A percentile compares a stretch with the other conserved stretches of the same genome.
Evolutionary conservation across 2,329 filamentous ascomycete genomes (phyloP).

Genomic region (Periconia macrospinosa): DNA sequence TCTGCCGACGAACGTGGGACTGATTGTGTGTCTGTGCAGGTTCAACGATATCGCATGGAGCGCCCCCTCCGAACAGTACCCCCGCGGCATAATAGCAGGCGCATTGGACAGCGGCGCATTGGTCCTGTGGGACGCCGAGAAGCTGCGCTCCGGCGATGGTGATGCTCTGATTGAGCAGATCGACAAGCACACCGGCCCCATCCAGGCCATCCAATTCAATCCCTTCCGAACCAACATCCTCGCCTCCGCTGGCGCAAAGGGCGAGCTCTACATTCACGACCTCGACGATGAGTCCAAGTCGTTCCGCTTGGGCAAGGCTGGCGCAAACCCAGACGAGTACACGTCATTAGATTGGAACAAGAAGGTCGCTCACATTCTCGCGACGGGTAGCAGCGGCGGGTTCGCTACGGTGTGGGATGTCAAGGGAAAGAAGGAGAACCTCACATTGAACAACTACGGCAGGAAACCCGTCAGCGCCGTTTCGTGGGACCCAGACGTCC

Average conservation of each 20-base stretch:
- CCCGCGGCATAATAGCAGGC: conserved; percentile 88
- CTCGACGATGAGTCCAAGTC: conserved; percentile 86
- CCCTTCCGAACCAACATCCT: conserved; percentile 87
- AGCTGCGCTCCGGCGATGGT: conserved; percentile 57
- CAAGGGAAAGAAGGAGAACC: conserved; percentile 94
- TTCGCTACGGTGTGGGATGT: conserved; percentile 99
- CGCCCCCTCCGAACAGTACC: conserved; percentile 74
- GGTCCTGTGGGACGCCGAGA: conserved; percentile 89
- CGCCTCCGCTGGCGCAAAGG: conserved; percentile 89
- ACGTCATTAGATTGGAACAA: conserved; percentile 98
- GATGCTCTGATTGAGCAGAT: conserved; percentile 86
- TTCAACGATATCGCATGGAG: conserved; percentile 99
- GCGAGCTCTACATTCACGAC: conserved; percentile 95
- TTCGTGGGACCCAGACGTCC: conserved; percentile 92
- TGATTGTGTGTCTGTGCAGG: conserved; percentile 50
- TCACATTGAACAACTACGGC: conserved; percentile 87
- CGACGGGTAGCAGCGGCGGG: conserved; percentile 87
- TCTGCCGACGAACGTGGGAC: not conserved
- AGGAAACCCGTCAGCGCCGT: conserved; percentile 93
- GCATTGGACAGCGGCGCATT: conserved; percentile 93
- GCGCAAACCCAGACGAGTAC: conserved; percentile 89
- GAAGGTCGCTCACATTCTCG: conserved; percentile 94
- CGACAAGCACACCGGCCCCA: conserved; percentile 85
- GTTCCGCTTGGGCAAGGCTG: conserved; percentile 83
- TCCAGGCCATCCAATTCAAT: conserved; percentile 97